Evolutionary conservation across 768 basidiomycete genomes (phyloP), one percentile per base, ranked within the genome.

Genomic region (Fibroporia radiculosa): DNA sequence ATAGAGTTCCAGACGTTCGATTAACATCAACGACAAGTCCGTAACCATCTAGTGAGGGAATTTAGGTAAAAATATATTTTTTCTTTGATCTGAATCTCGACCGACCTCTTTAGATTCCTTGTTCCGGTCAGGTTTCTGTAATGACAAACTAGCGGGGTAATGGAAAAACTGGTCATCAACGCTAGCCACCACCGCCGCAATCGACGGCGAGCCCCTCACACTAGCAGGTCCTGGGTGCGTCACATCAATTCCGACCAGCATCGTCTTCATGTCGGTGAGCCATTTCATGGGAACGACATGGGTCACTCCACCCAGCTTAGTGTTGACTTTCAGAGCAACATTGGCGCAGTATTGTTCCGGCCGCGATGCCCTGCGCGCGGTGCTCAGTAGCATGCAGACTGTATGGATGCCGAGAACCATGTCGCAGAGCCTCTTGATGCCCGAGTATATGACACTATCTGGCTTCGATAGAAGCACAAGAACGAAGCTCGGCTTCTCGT

Each of bases 271-370:
- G 60, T 73, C 74, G 0, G 61, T 75, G 37, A 89, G 62, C 84
- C 85, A 89, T 20, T 48, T 53, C 71, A 81, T 74, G 1, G 74
- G 72, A 7, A 87, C 62, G 41, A 70, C 48, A 61, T 91, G 88
- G 50, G 90, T 91, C n/a, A 82, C 64, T 0, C 87, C 87, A 2
- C 86, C 84, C 1, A 89, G 75, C 60, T 91, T 91, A 19, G 79
- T 78, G 50, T 91, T 91, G 7, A 86, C 71, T 52, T 90, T 89
- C 46, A 89, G 62, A 0, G 84, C 83, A 18, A 87, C 75, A 46
- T 85, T 90, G 4, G 85, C 82, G 40, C 86, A 72, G 56, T 90
- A 90, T 49, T 88, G 84, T 41, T 84, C 80, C 52, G 84, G 82
- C 48, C 77, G 78, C 38, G 49, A 70, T 11, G 62, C 54, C 2